Evolutionary conservation across 208 protist genomes (phyloP), one percentile per base, ranked within the genome.

Genomic region (Wallacemonas sp.): DNA sequence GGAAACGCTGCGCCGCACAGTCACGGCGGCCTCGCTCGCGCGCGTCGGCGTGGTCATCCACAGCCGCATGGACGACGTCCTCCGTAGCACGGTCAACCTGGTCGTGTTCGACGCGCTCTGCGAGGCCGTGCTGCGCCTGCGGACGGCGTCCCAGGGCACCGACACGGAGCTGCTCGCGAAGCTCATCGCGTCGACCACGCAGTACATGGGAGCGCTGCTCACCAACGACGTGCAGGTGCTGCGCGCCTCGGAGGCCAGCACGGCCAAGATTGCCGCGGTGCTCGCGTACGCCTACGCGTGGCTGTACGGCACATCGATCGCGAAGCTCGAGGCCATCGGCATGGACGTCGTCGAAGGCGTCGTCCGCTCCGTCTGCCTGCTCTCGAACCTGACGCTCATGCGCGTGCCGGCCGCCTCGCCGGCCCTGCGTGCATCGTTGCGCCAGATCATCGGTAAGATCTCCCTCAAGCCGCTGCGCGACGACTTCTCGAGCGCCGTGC

Each of bases 51-150:
- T 90, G 1, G 71, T 90, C 28, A 57, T 94, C 20, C 91, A 96
- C 74, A 86, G 77, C 59, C 86, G 86, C 38, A 72, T 85, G 64
- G 86, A 93, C 72, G 83, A 90, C 65, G 77, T 90, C 11, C 68
- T 96, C 44, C 86, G 88, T 28, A 84, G 82, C 61, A 89, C 86
- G 11, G 81, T 94, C 14, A 91, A 96, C 67, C 75, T 94, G 10
- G 77, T 96, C 38, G 76, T 96, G n/a, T 96, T 96, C 61, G 91
- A 96, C 52, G 70, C 73, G 29, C 79, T 96, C 22, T 87, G 86
- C 39, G 91, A 93, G 65, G 81, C 77, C 20, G 84, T 94, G n/a
- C 80, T 85, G 36, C 82, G 70, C 23, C 72, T 96, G 33, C 87
- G 80, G 4, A 52, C 67, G 44, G 81, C 88, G 49, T 79, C 88